These are phyloP conservation scores for Sarocladium strictum DNA, from an alignment of 2,329 filamentous ascomycete species.

Conservation along the genomic window DNA sequence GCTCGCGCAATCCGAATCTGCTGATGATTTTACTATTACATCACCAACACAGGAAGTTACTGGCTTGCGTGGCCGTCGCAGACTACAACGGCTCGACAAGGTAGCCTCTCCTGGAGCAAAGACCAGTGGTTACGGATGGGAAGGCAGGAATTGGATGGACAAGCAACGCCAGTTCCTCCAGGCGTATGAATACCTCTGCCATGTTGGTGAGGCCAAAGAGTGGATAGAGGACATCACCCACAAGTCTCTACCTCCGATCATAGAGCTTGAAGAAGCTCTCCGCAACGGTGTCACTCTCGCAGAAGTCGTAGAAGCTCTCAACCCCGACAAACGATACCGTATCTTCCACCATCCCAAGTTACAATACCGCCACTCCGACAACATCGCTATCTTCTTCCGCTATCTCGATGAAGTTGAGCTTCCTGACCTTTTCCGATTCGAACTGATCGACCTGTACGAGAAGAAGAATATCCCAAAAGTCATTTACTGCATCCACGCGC, in stretches of 20 bases:
- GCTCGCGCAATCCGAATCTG: conserved; percentile 67
- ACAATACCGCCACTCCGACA: conserved; percentile 94
- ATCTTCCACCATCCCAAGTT: conserved; percentile 84
- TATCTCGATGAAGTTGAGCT: conserved; percentile 88
- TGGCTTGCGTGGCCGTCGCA: conserved; percentile 77
- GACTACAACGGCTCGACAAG: conserved; percentile 67
- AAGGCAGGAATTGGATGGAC: conserved; percentile 95
- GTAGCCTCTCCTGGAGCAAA: conserved; percentile 40
- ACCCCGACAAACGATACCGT: conserved; percentile 66
- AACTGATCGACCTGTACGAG: conserved; percentile 95
- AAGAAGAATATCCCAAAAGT: conserved; percentile 99
- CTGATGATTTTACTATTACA: conserved; percentile 76
- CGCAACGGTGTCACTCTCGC: conserved; percentile 91
- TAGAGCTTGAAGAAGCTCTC: conserved; percentile 87
- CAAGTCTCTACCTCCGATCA: conserved; percentile 80
- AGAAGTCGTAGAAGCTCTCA: conserved; percentile 85
- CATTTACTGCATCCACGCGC: conserved; percentile 95
- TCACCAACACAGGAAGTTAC: conserved; percentile 78
- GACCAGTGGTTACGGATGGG: conserved; percentile 58
- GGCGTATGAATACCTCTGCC: conserved; percentile 97
- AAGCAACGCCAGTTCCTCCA: conserved; percentile 94
- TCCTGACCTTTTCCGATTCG: conserved; percentile 93
- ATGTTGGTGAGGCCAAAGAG: conserved; percentile 97
- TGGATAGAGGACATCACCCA: conserved; percentile 95
- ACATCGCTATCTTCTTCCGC: conserved; percentile 92